Base-by-base conservation (phyloP, 345 rosid species). In the Combretum micranthum region DNA sequence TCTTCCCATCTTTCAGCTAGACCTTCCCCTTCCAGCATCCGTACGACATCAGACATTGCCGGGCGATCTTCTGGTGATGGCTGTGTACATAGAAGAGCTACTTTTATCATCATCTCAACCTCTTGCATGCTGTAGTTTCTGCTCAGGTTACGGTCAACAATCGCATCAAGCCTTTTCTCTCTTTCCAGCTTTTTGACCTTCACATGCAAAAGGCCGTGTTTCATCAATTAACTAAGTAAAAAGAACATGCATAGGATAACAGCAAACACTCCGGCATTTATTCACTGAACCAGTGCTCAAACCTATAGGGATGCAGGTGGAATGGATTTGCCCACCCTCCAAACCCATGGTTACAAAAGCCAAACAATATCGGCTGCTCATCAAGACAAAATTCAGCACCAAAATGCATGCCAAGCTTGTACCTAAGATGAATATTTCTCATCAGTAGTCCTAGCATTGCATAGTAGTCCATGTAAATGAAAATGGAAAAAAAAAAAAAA, bases 11-110 rank as follows among this genome's bases (percentile, higher is more conserved):
- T 83, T 78, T 93, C 96, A 0, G 97, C 97, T 20, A 89, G 72
- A 49, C 96, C 99, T 64, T 93, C 99, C 47, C 99, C 99, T 77
- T 93, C 99, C 56, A 93, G 75, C 99, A 93, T 89, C 77, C 96
- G 61, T 20, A 83, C 91, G 48, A 93, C 99, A 55, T 87, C 99
- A 0, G 97, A 87, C 97, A 89, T 93, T 10, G 80, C 73, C 2
- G 96, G 97, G 32, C 97, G 79, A 11, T 85, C 97, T 76, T 88
- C 94, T 0, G 99, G 94, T 0, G 94, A 83, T 18, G 77, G 75
- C 71, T 89, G 97, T 15, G 97, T 93, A 56, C 99, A 85, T 11
- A 89, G 84, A 72, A 89, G 69, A 26, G 99, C 92, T 53, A 89
- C 97, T 70, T 87, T 74, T 43, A 93, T 89, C 94, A 93, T 87